These are phyloP conservation scores for Candida mattraensis DNA, from an alignment of 805 yeast species.

Conservation along the genomic window DNA sequence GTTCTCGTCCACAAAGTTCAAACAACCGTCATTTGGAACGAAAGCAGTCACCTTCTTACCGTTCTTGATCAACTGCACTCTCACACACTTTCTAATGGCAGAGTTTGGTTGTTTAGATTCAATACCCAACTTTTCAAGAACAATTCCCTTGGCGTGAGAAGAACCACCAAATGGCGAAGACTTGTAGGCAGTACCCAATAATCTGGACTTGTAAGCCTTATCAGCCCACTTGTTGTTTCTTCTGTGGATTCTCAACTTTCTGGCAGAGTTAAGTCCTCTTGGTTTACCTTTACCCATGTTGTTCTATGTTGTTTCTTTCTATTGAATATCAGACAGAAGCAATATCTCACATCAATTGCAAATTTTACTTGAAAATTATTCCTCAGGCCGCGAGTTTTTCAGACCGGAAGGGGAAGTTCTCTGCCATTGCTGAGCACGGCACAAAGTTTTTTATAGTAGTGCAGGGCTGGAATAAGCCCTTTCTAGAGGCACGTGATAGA, in stretches of 20 bases:
- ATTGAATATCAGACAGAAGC: too few relatives aligned
- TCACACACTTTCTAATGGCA: slow-evolving; percentile 99
- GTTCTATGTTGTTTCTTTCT: too few relatives aligned
- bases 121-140: slow-evolving; percentile 98
- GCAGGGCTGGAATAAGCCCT: slow-evolving; percentile 2
- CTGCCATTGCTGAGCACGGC: too few relatives aligned
- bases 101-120: slow-evolving; percentile 99
- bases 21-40: slow-evolving; percentile 99
- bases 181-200: slow-evolving; percentile 99
- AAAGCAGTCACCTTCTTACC: slow-evolving; percentile 99
- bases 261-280: slow-evolving; percentile 99
- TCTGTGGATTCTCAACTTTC: slow-evolving; percentile 99
- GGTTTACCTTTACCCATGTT: slow-evolving; percentile 99
- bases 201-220: slow-evolving; percentile 96
- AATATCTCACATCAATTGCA: too few relatives aligned
- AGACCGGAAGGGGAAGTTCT: too few relatives aligned
- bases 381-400: too few relatives aligned
- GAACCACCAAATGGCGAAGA: slow-evolving; percentile 99
- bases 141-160: slow-evolving; percentile 99
- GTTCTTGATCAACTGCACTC: slow-evolving; percentile 99
- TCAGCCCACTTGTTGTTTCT: slow-evolving; percentile 99
- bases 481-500: slow-evolving; percentile 8
- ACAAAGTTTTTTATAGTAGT: not conserved
- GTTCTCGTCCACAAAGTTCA: slow-evolving; percentile 99
- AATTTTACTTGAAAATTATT: too few relatives aligned